Base-by-base conservation (phyloP, 1,284 basidiomycete genomes). In the Rhodotorula sp. region DNA sequence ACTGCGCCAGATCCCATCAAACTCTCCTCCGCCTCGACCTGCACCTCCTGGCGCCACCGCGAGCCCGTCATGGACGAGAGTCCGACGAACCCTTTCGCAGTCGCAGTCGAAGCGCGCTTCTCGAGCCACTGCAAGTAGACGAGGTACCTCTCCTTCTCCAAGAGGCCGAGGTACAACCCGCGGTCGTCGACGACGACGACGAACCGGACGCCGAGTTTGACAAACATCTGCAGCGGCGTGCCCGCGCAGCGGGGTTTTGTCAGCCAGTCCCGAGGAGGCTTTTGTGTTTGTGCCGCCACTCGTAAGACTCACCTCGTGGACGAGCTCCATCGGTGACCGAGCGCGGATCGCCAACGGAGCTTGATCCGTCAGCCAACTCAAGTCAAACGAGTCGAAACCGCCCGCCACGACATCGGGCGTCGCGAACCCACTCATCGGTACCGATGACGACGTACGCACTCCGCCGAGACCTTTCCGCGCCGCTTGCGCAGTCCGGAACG, bases 181-280 rank as follows among this genome's bases (percentile, higher is more conserved):
- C 91, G 87, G 3, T 86, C 83, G 80, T 97, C 92, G 2, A 87
- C 89, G 8, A 97, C 88, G 34, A 97, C 85, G 38, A 97, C 87
- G 77, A 93, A 93, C 73, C 92, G 86, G n/a, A 91, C 90, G 0
- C 94, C 94, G 21, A 97, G 86, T 81, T 95, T 95, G 71, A 89
- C 89, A 78, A 97, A 97, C 78, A 94, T 86, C 79, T 93, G 90
- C 78, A 34, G 34, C 34, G 34, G 34, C 34, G 34, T 6, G 8
- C 34, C 5, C 34, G 34, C 95, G 84, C 90, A 88, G 28, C 94
- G 86, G 7, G 52, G 4, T 19, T 19, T 8, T n/a, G 48, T 15
- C 23, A 8, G 34, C 21, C 50, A 34, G 34, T 26, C n/a, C 3
- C 8, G 14, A 1, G 43, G 23, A 45, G n/a, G 12, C 10, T 21